These are phyloP conservation scores for Xylariaceae sp. DNA, from an alignment of 2,329 filamentous ascomycete species.

Conservation along the genomic window DNA sequence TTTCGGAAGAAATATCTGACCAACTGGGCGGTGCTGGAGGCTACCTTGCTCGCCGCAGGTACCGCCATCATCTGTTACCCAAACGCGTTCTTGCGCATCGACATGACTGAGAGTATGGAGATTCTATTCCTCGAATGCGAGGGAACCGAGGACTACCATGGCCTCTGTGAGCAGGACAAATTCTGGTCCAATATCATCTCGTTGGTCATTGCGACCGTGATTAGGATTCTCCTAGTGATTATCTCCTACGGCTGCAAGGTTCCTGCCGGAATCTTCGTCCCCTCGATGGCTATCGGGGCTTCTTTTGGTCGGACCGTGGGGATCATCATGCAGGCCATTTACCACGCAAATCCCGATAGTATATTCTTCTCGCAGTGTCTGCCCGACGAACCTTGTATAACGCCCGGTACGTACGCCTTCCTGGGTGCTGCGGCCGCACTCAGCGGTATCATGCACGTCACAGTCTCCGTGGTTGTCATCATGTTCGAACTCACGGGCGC, in stretches of 20 bases:
- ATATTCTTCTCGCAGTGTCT: conserved; percentile 84
- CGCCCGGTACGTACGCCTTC: conserved; percentile 94
- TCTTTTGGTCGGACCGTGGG: conserved; percentile 92
- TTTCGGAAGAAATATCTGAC: conserved; percentile 91
- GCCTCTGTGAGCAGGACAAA: conserved; percentile 74
- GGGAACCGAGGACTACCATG: conserved; percentile 79
- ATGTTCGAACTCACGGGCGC: conserved; percentile 99
- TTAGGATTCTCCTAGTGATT: conserved; percentile 81
- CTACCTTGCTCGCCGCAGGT: conserved; percentile 71
- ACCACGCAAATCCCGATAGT: conserved; percentile 77
- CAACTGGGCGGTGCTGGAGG: conserved; percentile 79
- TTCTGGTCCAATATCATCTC: conserved; percentile 75
- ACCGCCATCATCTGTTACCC: conserved; percentile 95
- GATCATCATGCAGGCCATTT: conserved; percentile 83
- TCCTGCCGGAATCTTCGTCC: conserved; percentile 94
- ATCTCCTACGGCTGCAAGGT: conserved; percentile 98
- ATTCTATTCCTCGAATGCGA: conserved; percentile 94
- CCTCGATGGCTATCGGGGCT: conserved; percentile 94
- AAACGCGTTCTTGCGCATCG: conserved; percentile 89
- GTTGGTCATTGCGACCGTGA: conserved; percentile 69
- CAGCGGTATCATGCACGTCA: conserved; percentile 97
- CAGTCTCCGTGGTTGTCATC: conserved; percentile 93
- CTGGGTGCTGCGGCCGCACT: conserved; percentile 86
- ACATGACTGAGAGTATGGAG: conserved; percentile 99
- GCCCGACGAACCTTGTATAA: conserved; percentile 92